Conservation (phyloP, 768 basidiomycete genomes). For the Macrolepiota dolichaula region DNA sequence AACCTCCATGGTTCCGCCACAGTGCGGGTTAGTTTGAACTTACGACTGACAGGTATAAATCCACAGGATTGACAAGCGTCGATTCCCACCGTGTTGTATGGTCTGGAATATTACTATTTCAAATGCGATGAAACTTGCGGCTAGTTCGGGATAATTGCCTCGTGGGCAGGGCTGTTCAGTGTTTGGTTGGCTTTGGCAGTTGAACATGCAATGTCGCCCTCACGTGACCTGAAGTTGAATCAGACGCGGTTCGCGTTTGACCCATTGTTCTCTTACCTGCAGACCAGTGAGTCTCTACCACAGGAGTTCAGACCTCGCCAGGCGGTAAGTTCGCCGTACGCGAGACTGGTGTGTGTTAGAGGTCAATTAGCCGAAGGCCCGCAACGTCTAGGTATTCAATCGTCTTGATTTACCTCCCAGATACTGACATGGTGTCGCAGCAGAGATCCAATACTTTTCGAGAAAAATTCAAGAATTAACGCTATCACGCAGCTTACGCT, state of each 20-base stretch:
- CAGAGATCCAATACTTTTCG: background rate
- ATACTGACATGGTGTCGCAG: background rate
- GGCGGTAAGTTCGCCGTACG: constrained; percentile 4
- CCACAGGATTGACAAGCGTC: no score
- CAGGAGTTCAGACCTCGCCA: background rate
- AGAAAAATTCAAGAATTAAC: constrained; percentile 5
- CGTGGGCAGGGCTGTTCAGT: background rate
- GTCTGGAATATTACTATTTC: no score
- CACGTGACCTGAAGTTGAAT: constrained; percentile 10
- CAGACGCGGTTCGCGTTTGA: constrained; percentile 4
- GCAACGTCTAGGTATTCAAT: background rate
- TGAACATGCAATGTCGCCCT: background rate
- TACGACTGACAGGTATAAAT: no score
- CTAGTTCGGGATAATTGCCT: background rate
- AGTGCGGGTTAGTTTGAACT: no score
- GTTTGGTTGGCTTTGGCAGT: background rate
- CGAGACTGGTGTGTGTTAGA: constrained; percentile 6
- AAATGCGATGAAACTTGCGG: background rate
- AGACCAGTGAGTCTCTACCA: background rate
- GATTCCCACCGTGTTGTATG: no score
- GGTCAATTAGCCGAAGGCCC: background rate
- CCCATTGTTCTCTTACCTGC: constrained; percentile 7
- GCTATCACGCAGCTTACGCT: constrained; percentile 8
- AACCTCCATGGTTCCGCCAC: no score
- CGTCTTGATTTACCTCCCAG: background rate